Conservation (phyloP, 495 filamentous ascomycete species). For the Trichoderma asperelloides region DNA sequence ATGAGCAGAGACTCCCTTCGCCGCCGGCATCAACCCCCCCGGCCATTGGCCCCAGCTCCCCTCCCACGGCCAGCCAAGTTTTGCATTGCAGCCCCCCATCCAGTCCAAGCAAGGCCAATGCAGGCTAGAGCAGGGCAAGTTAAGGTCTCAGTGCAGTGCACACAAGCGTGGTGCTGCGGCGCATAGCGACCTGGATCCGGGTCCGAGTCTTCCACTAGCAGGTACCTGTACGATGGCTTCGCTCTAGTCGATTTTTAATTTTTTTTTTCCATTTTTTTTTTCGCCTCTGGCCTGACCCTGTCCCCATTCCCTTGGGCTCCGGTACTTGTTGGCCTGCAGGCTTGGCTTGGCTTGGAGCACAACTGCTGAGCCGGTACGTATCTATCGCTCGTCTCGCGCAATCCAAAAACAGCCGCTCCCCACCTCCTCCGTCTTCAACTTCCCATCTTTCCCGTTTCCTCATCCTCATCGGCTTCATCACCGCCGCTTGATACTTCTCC, state of each 20-base stretch:
- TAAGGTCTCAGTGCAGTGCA: neutral
- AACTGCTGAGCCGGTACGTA: neutral
- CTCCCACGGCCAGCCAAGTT: neutral
- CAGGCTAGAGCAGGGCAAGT: neutral
- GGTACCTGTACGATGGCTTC: constrained; percentile 5
- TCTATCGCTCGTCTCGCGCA: neutral
- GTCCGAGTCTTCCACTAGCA: constrained; percentile 6
- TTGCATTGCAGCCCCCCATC: neutral
- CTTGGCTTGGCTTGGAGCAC: neutral
- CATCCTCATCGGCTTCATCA: constrained; percentile 3
- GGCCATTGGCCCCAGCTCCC: neutral
- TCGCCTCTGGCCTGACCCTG: neutral
- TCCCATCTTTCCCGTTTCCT: neutral
- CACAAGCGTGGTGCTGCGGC: neutral
- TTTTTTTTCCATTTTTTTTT: neutral
- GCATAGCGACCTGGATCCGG: constrained; percentile 6
- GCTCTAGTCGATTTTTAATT: neutral
- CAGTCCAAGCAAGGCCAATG: neutral
- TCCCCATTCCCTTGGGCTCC: neutral
- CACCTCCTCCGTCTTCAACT: neutral
- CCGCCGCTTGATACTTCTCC: neutral
- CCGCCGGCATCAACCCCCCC: neutral
- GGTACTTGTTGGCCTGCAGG: neutral
- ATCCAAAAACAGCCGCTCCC: constrained; percentile 6
- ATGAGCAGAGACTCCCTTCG: neutral